Evolutionary conservation across 148 eudicot genomes (phyloP).

Genomic region (Silene latifolia): DNA sequence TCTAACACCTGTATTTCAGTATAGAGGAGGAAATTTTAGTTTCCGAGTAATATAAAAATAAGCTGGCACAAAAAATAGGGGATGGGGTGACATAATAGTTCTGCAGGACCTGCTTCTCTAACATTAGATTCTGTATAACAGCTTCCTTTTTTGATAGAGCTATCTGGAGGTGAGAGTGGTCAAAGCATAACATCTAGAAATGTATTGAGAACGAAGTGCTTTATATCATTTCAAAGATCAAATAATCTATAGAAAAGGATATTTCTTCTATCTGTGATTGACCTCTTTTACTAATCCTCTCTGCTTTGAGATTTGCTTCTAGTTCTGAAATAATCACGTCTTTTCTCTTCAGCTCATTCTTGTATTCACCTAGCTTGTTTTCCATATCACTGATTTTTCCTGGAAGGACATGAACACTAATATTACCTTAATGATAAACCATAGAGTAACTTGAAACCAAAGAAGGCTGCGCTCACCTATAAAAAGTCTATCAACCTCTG

Average conservation of each 20-base stretch:
- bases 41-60: background rate
- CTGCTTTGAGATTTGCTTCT: conserved; percentile 43
- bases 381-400: conserved; percentile 47
- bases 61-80: background rate
- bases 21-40: background rate
- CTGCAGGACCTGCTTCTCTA: conserved; percentile 47
- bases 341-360: conserved; percentile 42
- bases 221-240: background rate
- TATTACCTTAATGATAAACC: conserved; percentile 14
- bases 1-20: conserved; percentile 38
- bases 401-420: conserved; percentile 23
- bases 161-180: conserved; percentile 49
- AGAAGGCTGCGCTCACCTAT: conserved; percentile 36
- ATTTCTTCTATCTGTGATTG: conserved; percentile 40
- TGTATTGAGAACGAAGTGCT: background rate
- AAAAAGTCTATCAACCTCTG: conserved; percentile 40
- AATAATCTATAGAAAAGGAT: conserved; percentile 33
- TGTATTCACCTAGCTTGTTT: conserved; percentile 34
- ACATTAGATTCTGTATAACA: conserved; percentile 40
- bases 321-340: conserved; percentile 40
- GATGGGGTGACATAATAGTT: background rate
- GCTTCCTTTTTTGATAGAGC: conserved; percentile 43
- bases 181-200: conserved; percentile 29
- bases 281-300: conserved; percentile 29
- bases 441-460: conserved; percentile 4